Conservation (phyloP, 768 basidiomycete species). For the Mycena vulgaris region DNA sequence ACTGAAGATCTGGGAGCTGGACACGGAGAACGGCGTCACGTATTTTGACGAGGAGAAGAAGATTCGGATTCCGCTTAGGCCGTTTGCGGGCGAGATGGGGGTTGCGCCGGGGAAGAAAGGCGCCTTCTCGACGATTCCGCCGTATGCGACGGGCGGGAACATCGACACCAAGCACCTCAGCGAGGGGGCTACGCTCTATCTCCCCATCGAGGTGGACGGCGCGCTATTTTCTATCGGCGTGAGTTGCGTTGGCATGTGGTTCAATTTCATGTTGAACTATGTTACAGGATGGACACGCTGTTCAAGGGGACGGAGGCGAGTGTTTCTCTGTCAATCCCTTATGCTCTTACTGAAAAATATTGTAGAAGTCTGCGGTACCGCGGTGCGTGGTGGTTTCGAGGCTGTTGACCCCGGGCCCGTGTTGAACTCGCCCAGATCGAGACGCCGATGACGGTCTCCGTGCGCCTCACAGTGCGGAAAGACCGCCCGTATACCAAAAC, state of each 20-base stretch:
- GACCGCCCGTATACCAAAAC: conserved; percentile 71
- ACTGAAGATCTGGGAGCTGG: conserved; percentile 70
- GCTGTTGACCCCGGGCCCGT: not conserved
- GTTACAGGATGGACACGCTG: conserved; percentile 78
- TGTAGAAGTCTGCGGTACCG: conserved; percentile 76
- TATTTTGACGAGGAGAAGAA: conserved; percentile 65
- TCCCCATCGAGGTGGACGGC: conserved; percentile 73
- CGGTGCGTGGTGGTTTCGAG: too few relatives aligned
- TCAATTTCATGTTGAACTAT: not conserved
- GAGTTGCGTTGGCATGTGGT: conserved; percentile 44
- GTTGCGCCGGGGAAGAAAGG: conserved; percentile 67
- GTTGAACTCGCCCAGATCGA: conserved; percentile 61
- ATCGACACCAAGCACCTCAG: conserved; percentile 72
- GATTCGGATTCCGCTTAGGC: conserved; percentile 66
- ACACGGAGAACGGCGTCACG: conserved; percentile 57
- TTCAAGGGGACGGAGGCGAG: conserved; percentile 77
- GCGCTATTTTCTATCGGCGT: conserved; percentile 76
- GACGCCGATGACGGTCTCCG: conserved; percentile 70
- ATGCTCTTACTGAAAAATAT: not conserved
- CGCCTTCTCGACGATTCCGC: conserved; percentile 74
- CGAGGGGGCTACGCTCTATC: conserved; percentile 67
- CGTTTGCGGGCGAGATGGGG: conserved; percentile 79
- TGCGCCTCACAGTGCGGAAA: conserved; percentile 70
- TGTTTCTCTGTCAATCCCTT: too few relatives aligned
- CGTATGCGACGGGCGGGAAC: conserved; percentile 74